Evolutionary conservation across 2,329 filamentous ascomycete species (phyloP), one percentile per base, ranked within the genome.

Genomic region (Pleoardoris graminearum): DNA sequence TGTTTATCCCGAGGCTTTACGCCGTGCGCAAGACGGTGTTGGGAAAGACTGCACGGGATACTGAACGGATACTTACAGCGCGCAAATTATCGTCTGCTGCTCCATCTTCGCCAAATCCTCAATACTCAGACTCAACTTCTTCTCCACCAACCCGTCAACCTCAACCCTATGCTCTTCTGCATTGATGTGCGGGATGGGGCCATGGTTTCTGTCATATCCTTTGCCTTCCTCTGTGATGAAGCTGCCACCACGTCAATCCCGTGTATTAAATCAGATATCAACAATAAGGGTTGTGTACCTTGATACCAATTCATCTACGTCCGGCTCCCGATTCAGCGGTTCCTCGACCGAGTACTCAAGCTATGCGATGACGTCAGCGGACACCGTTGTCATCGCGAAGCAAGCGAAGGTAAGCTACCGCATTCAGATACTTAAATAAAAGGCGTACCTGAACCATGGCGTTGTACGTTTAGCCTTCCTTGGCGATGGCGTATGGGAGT

Each of bases 171-270:
- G 76, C 6, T 61, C 70, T 8, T 56, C 57, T n/a, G 67, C 67
- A 37, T 75, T 64, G 43, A 82, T 66, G 51, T 79, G 72, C 1
- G 80, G 81, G 25, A 83, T 80, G 7, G 78, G 75, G 8, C 69
- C 80, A 63, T 84, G 82, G 52, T 84, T 85, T 25, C 83, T 78
- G 63, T 85, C 81, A 61, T 84, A 85, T 25, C 77, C 77, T 14
- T 47, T 25, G 74, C 74, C 38, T 68, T 71, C 47, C 35, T 57
- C 33, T 17, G 79, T 80, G 39, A 85, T 75, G 66, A 83, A 85
- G 43, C 75, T 76, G 10, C 5, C 21, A 16, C 7, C 11, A 27
- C 14, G 6, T 37, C 5, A 42, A 29, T 44, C 33, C n/a, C 17
- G 14, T n/a, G 21, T 12, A 19, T 29, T 11, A 14, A 25, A 21